A percentile compares a stretch with the other conserved stretches of the same genome.
Evolutionary conservation across 306 rosid genomes (phyloP).

Genomic region (Lotus japonicus): DNA sequence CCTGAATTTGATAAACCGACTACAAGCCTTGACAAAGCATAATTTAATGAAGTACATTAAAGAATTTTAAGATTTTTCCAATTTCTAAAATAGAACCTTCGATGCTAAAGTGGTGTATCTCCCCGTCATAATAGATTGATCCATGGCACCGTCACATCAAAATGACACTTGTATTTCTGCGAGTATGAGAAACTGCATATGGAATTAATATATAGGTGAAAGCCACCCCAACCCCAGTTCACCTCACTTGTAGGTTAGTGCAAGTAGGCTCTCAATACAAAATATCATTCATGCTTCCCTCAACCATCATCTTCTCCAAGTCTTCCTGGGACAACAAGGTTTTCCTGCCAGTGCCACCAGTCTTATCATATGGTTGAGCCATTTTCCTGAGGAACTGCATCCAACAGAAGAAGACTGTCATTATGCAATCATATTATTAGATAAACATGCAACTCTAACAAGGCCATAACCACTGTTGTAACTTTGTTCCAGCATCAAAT

Average conservation of each 20-base stretch:
- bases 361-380: slow-evolving; percentile 93
- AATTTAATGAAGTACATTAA: neutral
- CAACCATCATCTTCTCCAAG: slow-evolving; percentile 65
- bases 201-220: neutral
- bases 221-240: neutral
- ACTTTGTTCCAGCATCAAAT: slow-evolving; percentile 4
- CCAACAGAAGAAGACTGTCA: neutral
- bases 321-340: slow-evolving; percentile 78
- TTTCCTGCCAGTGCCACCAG: slow-evolving; percentile 64
- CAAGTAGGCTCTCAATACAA: slow-evolving; percentile 26
- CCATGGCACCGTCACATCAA: neutral
- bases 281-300: slow-evolving; percentile 45
- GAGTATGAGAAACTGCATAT: neutral
- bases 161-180: neutral
- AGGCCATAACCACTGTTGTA: neutral
- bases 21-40: neutral
- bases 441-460: neutral
- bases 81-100: neutral
- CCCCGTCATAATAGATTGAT: neutral
- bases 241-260: neutral
- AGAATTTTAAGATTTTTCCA: neutral
- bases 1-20: neutral
- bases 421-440: neutral
- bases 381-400: slow-evolving; percentile 87
- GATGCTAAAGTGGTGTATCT: neutral